A percentile compares a stretch with the other conserved stretches of the same genome.
phyloP scores from a whole-genome alignment of 129 eudicot species.

The Logfia minima region DNA sequence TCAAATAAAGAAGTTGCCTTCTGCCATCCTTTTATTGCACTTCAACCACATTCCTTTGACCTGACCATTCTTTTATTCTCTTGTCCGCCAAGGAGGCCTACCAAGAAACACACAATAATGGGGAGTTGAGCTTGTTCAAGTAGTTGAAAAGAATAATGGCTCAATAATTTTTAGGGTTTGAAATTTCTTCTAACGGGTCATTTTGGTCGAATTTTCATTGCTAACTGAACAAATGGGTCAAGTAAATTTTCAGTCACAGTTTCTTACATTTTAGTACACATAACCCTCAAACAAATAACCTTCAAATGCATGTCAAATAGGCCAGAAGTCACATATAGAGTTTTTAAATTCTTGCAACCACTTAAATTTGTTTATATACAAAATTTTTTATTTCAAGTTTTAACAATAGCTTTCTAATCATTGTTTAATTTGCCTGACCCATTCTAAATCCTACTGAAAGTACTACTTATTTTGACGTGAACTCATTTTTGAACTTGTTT shows the following conservation, averaged over 20 bases:
- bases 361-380: too few species aligned
- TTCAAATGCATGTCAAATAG: neutral
- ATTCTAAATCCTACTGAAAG: too few species aligned
- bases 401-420: neutral
- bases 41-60: slow-evolving; percentile 29
- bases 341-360: neutral
- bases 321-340: neutral
- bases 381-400: neutral
- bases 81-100: slow-evolving; percentile 60
- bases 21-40: neutral
- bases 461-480: neutral
- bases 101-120: slow-evolving; percentile 8
- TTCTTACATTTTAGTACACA: neutral
- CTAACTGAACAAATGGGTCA: neutral
- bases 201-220: neutral
- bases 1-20: neutral
- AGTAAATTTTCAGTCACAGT: too few species aligned
- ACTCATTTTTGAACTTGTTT: neutral
- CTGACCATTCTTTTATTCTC: slow-evolving; percentile 58
- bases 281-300: neutral
- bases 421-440: neutral
- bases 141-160: neutral
- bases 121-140: neutral
- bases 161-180: neutral
- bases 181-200: neutral